These are phyloP conservation scores for Plasmodium yoelii DNA, from an alignment of 169 alveolate species.

Conservation along the genomic window DNA sequence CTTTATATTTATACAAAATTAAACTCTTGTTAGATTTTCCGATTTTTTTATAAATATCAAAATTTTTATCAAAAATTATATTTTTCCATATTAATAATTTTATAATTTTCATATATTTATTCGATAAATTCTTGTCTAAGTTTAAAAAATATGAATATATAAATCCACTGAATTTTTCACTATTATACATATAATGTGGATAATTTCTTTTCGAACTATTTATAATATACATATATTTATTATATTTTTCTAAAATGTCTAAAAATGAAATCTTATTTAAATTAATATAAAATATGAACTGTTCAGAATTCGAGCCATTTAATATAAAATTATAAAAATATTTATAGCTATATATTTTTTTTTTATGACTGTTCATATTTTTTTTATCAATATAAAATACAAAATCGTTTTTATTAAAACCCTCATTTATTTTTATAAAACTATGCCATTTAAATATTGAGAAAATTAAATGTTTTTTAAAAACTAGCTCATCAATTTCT, in stretches of 20 bases:
- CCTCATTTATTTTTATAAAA: conserved; percentile 27
- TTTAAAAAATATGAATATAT: conserved; percentile 23
- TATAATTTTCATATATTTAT: conserved; percentile 29
- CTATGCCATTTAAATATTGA: conserved; percentile 71
- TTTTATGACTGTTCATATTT: not conserved
- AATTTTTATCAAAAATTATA: conserved; percentile 8
- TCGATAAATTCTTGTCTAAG: conserved; percentile 40
- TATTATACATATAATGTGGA: conserved; percentile 42
- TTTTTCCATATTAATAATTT: conserved; percentile 22
- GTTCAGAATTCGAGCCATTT: conserved; percentile 44
- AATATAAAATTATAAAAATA: conserved; percentile 46
- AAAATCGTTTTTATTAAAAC: conserved; percentile 30
- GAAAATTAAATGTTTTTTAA: conserved; percentile 56
- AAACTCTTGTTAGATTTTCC: conserved; percentile 26
- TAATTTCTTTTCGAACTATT: conserved; percentile 44
- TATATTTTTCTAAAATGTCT: conserved; percentile 45
- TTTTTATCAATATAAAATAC: conserved; percentile 40
- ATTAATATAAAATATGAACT: conserved; percentile 46
- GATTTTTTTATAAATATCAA: conserved; percentile 22
- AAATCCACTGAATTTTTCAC: conserved; percentile 16
- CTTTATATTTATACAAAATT: conserved; percentile 23
- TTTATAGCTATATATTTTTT: conserved; percentile 52
- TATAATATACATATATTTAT: conserved; percentile 35
- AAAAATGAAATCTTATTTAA: conserved; percentile 38
- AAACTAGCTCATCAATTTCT: conserved; percentile 21